Conservation (phyloP, 352 stramenopile species). For the Globisporangium uncinulatum region DNA sequence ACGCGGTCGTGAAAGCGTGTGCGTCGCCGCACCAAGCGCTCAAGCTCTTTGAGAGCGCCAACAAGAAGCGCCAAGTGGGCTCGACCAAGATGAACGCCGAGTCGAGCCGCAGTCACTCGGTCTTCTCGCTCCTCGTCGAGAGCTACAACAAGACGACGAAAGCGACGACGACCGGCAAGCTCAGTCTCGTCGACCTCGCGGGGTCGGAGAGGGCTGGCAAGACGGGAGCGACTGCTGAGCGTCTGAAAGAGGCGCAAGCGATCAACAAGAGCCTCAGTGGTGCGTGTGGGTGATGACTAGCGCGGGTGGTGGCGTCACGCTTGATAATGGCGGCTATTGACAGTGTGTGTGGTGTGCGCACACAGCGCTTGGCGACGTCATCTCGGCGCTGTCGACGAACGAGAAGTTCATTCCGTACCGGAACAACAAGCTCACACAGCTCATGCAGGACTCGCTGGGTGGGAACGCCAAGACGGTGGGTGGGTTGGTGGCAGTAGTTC, state of each 20-base stretch:
- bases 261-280: constrained; percentile 91
- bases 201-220: constrained; percentile 76
- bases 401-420: constrained; percentile 94
- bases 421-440: constrained; percentile 92
- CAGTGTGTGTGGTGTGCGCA: neutral
- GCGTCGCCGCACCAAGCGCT: constrained; percentile 69
- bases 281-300: too few species aligned
- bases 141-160: constrained; percentile 59
- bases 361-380: constrained; percentile 87
- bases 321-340: neutral
- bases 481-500: neutral
- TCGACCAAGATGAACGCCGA: constrained; percentile 91
- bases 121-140: constrained; percentile 97
- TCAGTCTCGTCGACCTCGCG: constrained; percentile 84
- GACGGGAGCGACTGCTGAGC: constrained; percentile 88
- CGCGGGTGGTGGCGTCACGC: neutral
- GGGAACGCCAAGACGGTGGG: constrained; percentile 91
- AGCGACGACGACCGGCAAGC: constrained; percentile 85
- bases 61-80: constrained; percentile 86
- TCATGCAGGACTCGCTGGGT: constrained; percentile 92
- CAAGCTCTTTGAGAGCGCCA: constrained; percentile 82
- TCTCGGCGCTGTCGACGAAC: constrained; percentile 84
- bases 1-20: constrained; percentile 74
- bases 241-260: constrained; percentile 79
- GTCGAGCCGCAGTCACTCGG: constrained; percentile 90